Base-by-base conservation (phyloP, 1,284 basidiomycete genomes). In the Ganoderma lingzhi region DNA sequence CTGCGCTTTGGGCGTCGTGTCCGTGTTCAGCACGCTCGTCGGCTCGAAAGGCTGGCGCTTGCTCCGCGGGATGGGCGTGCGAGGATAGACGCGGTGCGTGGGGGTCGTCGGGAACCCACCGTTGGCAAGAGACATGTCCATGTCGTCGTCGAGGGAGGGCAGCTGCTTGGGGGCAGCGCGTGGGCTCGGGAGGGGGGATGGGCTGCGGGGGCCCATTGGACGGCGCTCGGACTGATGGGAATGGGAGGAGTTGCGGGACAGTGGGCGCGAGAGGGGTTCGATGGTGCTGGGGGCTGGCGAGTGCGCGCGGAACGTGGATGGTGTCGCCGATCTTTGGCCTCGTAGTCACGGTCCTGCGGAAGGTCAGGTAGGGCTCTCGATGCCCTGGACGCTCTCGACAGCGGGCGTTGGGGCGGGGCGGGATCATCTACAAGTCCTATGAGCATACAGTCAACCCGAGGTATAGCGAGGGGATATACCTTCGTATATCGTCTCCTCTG, bases 401-500 rank as follows among this genome's bases (percentile, higher is more conserved):
- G 78, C 2, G 89, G 87, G 35, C 88, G 85, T 55, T 86, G 69
- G 39, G 86, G 81, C 65, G 80, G 81, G 6, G 89, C 87, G 55
- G 86, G 89, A 56, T 88, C 88, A 76, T 93, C 92, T 93, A 75
- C 74, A 65, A 28, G 63, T 42, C 62, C 62, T 9, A 37, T 19
- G 42, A 39, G 30, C 28, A 44, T 41, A 56, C 19, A 15, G 2
- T 8, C 6, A 30, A 28, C 2, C 41, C 1, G 10, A 10, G 15
- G 1, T 32, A 61, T 42, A 8, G 17, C 51, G 64, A 45, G 62
- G 44, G 45, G 64, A 69, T 78, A 51, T 74, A 90, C 93, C 90
- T 87, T 93, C 93, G 73, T 91, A 93, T 70, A 93, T 93, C 1
- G 89, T 91, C 45, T 87, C 87, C 73, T 90, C 89, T 14, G 85